Evolutionary conservation across 2,329 filamentous ascomycete genomes (phyloP).

Genomic region (Magnaporthiopsis incrustans): DNA sequence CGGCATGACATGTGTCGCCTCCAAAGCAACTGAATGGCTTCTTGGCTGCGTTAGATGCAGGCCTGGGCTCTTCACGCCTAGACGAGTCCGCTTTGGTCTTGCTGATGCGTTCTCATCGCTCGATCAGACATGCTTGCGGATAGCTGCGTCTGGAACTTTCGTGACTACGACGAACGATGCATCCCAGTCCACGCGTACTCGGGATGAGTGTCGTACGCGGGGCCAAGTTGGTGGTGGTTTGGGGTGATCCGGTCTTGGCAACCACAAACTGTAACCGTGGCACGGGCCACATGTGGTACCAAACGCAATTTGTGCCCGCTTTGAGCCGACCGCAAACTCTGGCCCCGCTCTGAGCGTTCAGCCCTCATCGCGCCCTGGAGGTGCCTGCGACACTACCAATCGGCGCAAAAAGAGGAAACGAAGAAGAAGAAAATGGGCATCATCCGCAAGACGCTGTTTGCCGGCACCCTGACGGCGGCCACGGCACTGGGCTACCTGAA

Average conservation of each 20-base stretch:
- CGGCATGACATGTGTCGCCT: too few relatives aligned
- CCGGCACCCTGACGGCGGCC: constrained; percentile 39
- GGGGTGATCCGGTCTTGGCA: background rate
- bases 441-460: constrained; percentile 36
- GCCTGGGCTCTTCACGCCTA: too few relatives aligned
- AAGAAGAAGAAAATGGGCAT: constrained; percentile 40
- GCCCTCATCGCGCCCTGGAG: background rate
- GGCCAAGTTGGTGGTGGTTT: background rate
- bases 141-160: background rate
- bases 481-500: constrained; percentile 44
- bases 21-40: too few relatives aligned
- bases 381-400: background rate
- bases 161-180: background rate
- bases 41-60: too few relatives aligned
- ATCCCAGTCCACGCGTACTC: background rate
- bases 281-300: background rate
- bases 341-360: background rate
- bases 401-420: constrained; percentile 22
- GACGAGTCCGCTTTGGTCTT: background rate
- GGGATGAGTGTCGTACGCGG: background rate
- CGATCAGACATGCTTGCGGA: background rate
- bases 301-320: background rate
- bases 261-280: too few relatives aligned
- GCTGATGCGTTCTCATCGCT: background rate
- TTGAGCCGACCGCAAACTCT: background rate